Evolutionary conservation across 257 asterid species (phyloP).

Genomic region (Nicotiana attenuata): DNA sequence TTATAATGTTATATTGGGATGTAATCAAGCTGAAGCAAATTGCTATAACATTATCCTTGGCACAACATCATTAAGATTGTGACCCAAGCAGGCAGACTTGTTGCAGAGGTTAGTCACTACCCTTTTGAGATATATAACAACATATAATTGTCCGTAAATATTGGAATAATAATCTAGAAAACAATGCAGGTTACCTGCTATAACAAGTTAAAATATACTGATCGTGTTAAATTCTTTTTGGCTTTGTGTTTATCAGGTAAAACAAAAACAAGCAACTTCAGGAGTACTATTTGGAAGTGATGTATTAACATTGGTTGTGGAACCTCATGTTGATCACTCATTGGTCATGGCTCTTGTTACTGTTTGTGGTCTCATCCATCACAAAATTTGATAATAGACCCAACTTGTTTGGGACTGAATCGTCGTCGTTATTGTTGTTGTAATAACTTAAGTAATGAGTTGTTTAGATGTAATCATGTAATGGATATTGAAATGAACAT

Average conservation of each 20-base stretch:
- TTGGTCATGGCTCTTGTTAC: conserved; percentile 53
- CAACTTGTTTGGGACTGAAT: no score
- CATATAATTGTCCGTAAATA: neutral
- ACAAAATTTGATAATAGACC: neutral
- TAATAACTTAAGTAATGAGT: neutral
- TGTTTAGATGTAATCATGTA: no score
- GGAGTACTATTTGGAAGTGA: conserved; percentile 59
- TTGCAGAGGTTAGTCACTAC: conserved; percentile 38
- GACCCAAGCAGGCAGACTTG: conserved; percentile 20
- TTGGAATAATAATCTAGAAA: neutral
- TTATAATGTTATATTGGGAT: conserved; percentile 23
- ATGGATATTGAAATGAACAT: no score
- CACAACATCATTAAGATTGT: conserved; percentile 30
- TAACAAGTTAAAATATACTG: no score
- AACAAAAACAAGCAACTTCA: conserved; percentile 33
- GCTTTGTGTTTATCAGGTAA: conserved; percentile 29
- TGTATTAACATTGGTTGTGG: conserved; percentile 51
- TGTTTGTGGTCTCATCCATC: conserved; percentile 46
- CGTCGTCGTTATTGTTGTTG: no score
- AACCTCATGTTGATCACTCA: conserved; percentile 49
- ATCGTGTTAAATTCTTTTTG: no score
- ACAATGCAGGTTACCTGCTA: no score
- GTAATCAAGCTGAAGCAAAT: conserved; percentile 13
- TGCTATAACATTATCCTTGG: conserved; percentile 25
- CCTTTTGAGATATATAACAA: neutral